Conservation (phyloP, 169 alveolate species). For the Plasmodium knowlesi region DNA sequence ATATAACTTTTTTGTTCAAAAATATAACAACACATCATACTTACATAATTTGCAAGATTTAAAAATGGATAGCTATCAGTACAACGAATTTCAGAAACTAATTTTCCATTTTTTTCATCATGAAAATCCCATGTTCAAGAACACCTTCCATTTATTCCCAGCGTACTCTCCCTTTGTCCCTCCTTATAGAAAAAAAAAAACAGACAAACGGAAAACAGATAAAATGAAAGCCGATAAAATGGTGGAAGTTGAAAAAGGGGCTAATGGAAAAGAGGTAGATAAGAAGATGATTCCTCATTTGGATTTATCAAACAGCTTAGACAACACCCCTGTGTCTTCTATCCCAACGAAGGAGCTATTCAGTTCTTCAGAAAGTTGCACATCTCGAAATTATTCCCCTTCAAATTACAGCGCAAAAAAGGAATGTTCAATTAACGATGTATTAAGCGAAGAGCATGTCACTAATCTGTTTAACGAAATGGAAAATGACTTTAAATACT, state of each 20-base stretch:
- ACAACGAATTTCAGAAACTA: conserved; percentile 62
- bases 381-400: conserved; percentile 7
- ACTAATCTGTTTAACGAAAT: conserved; percentile 31
- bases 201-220: not conserved
- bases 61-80: conserved; percentile 49
- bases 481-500: conserved; percentile 9
- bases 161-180: conserved; percentile 22
- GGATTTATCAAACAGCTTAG: not conserved
- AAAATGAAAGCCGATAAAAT: too few species aligned
- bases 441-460: conserved; percentile 11
- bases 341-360: not conserved
- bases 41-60: conserved; percentile 34
- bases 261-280: not conserved
- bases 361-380: not conserved
- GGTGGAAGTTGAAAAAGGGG: not conserved
- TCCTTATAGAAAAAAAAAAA: conserved; percentile 4
- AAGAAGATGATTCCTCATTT: not conserved
- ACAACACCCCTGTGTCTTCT: not conserved
- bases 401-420: not conserved
- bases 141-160: conserved; percentile 57
- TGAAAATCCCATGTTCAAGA: conserved; percentile 32
- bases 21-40: conserved; percentile 51
- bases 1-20: conserved; percentile 54
- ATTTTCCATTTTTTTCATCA: conserved; percentile 38
- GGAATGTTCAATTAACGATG: conserved; percentile 30